Evolutionary conservation across 2,329 filamentous ascomycete species (phyloP), one percentile per base, ranked within the genome.

Genomic region (Aspergillus udagawae): DNA sequence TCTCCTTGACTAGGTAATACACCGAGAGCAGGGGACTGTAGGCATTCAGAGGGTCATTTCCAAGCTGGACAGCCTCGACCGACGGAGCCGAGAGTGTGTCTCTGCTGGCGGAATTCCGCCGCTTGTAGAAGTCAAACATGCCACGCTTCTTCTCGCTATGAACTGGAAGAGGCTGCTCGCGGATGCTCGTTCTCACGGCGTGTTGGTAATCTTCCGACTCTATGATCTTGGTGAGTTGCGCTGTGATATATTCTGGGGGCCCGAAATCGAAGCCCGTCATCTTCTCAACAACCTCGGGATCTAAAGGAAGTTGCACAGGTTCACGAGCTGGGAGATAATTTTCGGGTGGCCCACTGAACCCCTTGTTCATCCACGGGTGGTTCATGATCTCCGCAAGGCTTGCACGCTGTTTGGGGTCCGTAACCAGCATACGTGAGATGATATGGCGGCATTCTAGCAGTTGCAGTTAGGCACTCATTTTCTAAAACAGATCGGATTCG

Each of bases 201-300:
- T 87, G 86, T 67, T 96, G 91, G 65, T 99, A 99, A 44, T 97
- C 93, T 6, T 96, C 92, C 0, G 92, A 97, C 67, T 95, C 90
- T 59, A 99, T 84, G n/a, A 92, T 84, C 61, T 89, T 90, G 9
- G 86, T 90, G 47, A 99, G 82, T 70, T 97, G 91, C 2, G 85
- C 79, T 56, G 85, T 87, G 69, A 99, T 97, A 56, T 85, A 84
- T 53, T 97, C 92, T 1, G 91, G 83, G 0, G 91, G 83, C 0
- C 94, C 94, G 77, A 97, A 99, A 73, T 97, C 96, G 73, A 99
- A 99, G 2, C 94, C 94, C 25, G 92, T 95, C 94, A 99, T 99
- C 65, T 90, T 92, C 51, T 91, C 85, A 56, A 99, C 85, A 4
- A 97, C 88, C 47, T 90, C 87, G 1, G 83, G 80, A 69, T 97